phyloP scores from a whole-genome alignment of 306 rosid species.

The Rosa chinensis region DNA sequence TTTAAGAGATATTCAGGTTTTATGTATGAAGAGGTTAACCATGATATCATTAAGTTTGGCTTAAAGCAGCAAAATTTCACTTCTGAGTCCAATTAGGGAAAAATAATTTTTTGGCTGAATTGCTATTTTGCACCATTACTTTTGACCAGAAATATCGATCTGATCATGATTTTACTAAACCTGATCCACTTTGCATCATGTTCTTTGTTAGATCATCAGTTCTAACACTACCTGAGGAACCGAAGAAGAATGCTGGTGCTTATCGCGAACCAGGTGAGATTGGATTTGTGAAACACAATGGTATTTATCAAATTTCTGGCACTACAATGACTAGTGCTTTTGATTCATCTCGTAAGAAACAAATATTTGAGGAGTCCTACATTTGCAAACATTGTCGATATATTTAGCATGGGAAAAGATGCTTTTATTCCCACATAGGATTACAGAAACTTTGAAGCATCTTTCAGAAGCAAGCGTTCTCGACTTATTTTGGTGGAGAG shows the following conservation, averaged over 20 bases:
- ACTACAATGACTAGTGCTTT: background rate
- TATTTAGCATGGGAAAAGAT: background rate
- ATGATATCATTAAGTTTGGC: background rate
- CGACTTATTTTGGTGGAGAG: no score
- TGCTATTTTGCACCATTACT: background rate
- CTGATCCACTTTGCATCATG: background rate
- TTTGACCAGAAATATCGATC: background rate
- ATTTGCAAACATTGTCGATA: background rate
- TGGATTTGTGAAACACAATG: background rate
- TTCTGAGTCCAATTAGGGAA: background rate
- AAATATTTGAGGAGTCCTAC: background rate
- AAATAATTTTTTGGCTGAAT: no score
- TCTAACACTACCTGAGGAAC: background rate
- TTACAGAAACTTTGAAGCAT: background rate
- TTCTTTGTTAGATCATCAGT: background rate
- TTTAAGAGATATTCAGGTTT: background rate
- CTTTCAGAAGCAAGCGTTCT: background rate
- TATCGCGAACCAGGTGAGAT: background rate
- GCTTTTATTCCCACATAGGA: background rate
- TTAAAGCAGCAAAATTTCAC: background rate
- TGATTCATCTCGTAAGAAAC: no score
- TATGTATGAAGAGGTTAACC: background rate
- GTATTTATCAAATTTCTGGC: background rate
- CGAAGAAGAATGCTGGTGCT: background rate
- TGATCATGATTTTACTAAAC: background rate